These are phyloP conservation scores for Glaciozyma martinii DNA, from an alignment of 768 basidiomycete species.

Conservation along the genomic window DNA sequence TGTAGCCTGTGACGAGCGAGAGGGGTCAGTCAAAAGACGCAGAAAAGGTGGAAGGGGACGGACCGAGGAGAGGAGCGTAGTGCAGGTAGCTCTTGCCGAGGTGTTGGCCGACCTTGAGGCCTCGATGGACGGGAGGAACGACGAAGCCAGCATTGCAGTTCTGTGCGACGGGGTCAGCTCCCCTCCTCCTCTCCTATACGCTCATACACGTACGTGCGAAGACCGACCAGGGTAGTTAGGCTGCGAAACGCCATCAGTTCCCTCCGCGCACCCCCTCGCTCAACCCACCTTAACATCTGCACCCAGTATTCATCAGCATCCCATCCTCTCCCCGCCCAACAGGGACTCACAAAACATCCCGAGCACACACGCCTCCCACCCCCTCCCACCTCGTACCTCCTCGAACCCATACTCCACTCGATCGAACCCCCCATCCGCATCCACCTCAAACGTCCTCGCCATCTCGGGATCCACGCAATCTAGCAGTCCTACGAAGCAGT, in stretches of 20 bases:
- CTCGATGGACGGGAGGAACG: conserved; percentile 54
- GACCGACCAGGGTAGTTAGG: conserved; percentile 30
- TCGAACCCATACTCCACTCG: conserved; percentile 40
- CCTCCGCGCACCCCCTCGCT: too few species aligned
- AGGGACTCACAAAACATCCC: conserved; percentile 42
- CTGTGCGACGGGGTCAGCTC: conserved; percentile 38
- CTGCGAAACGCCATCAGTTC: conserved; percentile 2
- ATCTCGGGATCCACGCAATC: conserved; percentile 28
- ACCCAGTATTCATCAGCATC: background rate
- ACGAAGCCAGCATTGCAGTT: conserved; percentile 88
- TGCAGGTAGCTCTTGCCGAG: conserved; percentile 70
- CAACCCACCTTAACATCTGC: conserved; percentile 24
- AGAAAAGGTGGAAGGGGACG: background rate
- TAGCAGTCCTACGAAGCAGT: conserved; percentile 33
- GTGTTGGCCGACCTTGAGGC: conserved; percentile 56
- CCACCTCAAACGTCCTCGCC: conserved; percentile 32
- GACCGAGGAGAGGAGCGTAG: conserved; percentile 70
- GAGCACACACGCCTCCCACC: conserved; percentile 62
- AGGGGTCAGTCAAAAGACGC: background rate
- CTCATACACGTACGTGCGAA: conserved; percentile 14
- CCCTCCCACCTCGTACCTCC: conserved; percentile 46
- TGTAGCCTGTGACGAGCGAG: conserved; percentile 38
- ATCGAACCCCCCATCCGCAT: background rate
- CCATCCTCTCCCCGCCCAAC: background rate
- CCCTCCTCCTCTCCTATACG: background rate